Base-by-base conservation (phyloP, 2,329 filamentous ascomycete genomes). In the Leptographium galeiforme region DNA sequence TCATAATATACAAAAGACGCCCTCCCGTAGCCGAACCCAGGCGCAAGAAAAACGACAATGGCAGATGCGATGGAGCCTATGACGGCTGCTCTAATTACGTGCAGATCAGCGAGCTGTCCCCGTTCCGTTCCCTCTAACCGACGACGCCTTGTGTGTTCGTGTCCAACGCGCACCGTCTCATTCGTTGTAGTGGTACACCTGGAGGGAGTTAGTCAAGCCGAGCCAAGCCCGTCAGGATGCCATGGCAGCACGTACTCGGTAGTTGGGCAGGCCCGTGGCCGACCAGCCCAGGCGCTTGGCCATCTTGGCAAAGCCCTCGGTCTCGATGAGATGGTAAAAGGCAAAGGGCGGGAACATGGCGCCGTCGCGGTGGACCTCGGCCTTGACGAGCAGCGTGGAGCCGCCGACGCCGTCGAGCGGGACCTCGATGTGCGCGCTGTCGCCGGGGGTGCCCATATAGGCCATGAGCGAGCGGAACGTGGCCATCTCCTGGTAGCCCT, bases 241-340 rank as follows among this genome's bases (percentile, higher is more conserved):
- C 38, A 44, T 10, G 5, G 6, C 12, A 49, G 60, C 10, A 58
- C 80, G 66, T 71, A 96, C 93, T 76, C 91, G 90, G 72, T 98
- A 98, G 71, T 97, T 95, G 44, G 93, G 93, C 63, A 97, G 72
- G n/a, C 93, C 93, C 61, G 78, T 89, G 55, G 87, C 79, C 57
- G 84, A 77, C 83, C 89, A 96, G 49, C 89, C 89, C 63, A 98
- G 68, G 59, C 93, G 76, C 66, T 81, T 85, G 13, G 90, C 90
- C 93, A 98, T 98, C 71, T 91, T 95, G 18, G 93, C 90, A 64
- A 98, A 98, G 0, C 93, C 93, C 65, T 98, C 93, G 0, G 93
- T 97, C 74, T 98, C 93, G 57, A 98, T 94, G 56, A 98, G 75
- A 68, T 98, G 86, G 66, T 96, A 97, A 65, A 98, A 98, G 4